These are phyloP conservation scores for Nissolia schottii DNA, from an alignment of 306 rosid genomes.

Conservation along the genomic window DNA sequence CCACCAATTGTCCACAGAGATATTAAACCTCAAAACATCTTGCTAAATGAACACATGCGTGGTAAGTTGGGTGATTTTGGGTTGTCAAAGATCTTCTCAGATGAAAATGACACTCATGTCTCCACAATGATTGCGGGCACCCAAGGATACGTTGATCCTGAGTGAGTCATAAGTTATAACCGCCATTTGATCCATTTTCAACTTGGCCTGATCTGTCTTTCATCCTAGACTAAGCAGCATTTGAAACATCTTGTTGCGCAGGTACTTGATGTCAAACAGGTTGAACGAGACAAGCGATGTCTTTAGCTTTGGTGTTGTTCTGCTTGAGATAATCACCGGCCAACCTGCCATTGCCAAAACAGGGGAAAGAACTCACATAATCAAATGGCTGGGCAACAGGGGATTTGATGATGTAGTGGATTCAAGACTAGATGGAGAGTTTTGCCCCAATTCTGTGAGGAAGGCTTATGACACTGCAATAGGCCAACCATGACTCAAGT, in stretches of 20 bases:
- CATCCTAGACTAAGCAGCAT: background rate
- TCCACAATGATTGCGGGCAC: conserved; percentile 50
- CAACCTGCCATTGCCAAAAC: conserved; percentile 24
- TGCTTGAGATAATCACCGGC: conserved; percentile 40
- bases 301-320: conserved; percentile 38
- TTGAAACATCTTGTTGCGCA: conserved; percentile 3
- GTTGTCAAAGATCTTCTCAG: conserved; percentile 35
- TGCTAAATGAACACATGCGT: conserved; percentile 35
- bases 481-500: conserved; percentile 42
- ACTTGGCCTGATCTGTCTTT: background rate
- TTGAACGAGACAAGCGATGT: conserved; percentile 41
- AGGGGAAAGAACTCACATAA: conserved; percentile 26
- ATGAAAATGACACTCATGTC: conserved; percentile 40
- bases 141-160: conserved; percentile 59
- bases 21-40: conserved; percentile 55
- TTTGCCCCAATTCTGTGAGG: background rate
- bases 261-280: conserved; percentile 23
- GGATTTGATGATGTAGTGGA: conserved; percentile 25
- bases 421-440: conserved; percentile 30
- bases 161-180: conserved; percentile 34
- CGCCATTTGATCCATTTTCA: background rate
- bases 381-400: conserved; percentile 10
- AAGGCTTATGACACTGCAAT: conserved; percentile 27
- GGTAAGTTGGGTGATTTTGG: conserved; percentile 71
- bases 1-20: conserved; percentile 70